Evolutionary conservation across 1,139 yeast genomes (phyloP).

Genomic region (Wickerhamomyces sp.): DNA sequence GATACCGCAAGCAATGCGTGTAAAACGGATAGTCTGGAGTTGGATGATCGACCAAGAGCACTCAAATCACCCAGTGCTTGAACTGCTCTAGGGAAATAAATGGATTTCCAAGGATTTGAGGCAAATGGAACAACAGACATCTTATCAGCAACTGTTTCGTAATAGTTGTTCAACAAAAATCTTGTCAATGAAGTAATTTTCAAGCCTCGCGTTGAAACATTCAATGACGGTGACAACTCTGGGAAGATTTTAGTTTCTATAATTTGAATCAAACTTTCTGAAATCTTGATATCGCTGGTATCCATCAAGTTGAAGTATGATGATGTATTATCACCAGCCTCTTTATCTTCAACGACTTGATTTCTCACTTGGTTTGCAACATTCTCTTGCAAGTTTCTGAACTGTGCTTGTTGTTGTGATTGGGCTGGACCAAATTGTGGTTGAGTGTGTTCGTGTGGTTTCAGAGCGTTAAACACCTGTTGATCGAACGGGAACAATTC

Average conservation of each 20-base stretch:
- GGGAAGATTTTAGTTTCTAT: conserved; percentile 25
- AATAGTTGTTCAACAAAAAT: conserved; percentile 66
- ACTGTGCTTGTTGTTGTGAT: background rate
- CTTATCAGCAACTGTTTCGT: conserved; percentile 75
- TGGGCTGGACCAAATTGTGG: background rate
- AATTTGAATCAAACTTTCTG: conserved; percentile 17
- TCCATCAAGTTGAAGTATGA: conserved; percentile 12
- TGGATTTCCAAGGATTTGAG: conserved; percentile 83
- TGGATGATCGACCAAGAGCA: conserved; percentile 68
- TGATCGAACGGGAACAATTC: conserved; percentile 18
- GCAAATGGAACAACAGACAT: conserved; percentile 84
- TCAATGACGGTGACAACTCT: conserved; percentile 32
- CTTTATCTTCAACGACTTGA: background rate
- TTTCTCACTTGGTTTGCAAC: background rate
- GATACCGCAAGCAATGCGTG: conserved; percentile 80
- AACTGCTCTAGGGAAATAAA: conserved; percentile 78
- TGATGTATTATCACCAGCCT: no score
- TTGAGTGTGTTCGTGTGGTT: conserved; percentile 11
- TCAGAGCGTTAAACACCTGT: conserved; percentile 21
- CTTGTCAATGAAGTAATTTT: conserved; percentile 64
- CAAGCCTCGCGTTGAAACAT: conserved; percentile 57
- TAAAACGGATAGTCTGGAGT: conserved; percentile 71
- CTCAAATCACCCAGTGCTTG: conserved; percentile 58
- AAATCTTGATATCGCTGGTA: conserved; percentile 19
- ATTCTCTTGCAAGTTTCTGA: background rate